These are phyloP conservation scores for Peronosclerospora sorghi DNA, from an alignment of 352 stramenopile species.

Conservation along the genomic window DNA sequence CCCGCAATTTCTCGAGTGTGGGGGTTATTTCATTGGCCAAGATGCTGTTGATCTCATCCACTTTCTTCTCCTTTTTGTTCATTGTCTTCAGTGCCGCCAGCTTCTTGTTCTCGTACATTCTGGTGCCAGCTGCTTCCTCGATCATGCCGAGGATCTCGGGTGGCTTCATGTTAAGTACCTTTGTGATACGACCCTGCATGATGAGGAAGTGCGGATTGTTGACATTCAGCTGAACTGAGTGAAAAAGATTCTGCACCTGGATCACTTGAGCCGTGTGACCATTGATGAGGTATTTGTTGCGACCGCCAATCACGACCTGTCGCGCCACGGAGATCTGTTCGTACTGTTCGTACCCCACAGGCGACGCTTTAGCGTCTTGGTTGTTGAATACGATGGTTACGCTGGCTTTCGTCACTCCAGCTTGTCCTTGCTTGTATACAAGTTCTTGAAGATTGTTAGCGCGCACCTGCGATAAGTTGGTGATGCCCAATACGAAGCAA, in stretches of 20 bases:
- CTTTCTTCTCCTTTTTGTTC: slow-evolving; percentile 99
- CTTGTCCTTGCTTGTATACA: slow-evolving; percentile 99
- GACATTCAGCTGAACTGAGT: slow-evolving; percentile 99
- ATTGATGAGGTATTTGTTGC: slow-evolving; percentile 99
- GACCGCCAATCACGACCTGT: slow-evolving; percentile 96
- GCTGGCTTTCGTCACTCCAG: slow-evolving; percentile 97
- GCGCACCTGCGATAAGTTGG: slow-evolving; percentile 97
- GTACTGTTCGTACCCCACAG: slow-evolving; percentile 96
- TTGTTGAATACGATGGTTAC: slow-evolving; percentile 99
- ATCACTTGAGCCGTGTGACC: slow-evolving; percentile 93
- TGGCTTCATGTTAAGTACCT: slow-evolving; percentile 99
- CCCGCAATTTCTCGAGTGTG: slow-evolving; percentile 95
- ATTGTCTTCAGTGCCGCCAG: slow-evolving; percentile 96
- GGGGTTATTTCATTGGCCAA: slow-evolving; percentile 98
- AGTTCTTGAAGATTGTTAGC: slow-evolving; percentile 98
- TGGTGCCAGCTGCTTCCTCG: slow-evolving; percentile 97
- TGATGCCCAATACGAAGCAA: slow-evolving; percentile 99
- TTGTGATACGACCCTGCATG: slow-evolving; percentile 98
- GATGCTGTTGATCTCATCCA: slow-evolving; percentile 98
- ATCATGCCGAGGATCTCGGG: slow-evolving; percentile 99
- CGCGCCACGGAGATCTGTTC: slow-evolving; percentile 98
- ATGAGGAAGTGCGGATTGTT: slow-evolving; percentile 99
- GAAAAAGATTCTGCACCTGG: slow-evolving; percentile 99
- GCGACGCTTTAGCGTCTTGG: slow-evolving; percentile 84
- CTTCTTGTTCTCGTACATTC: slow-evolving; percentile 99